Percentiles rank a stretch among this genome's conserved stretches.
These are phyloP conservation scores for Magnusiomyces ingens DNA, from an alignment of 1,139 yeast genomes.

Conservation along the genomic window DNA sequence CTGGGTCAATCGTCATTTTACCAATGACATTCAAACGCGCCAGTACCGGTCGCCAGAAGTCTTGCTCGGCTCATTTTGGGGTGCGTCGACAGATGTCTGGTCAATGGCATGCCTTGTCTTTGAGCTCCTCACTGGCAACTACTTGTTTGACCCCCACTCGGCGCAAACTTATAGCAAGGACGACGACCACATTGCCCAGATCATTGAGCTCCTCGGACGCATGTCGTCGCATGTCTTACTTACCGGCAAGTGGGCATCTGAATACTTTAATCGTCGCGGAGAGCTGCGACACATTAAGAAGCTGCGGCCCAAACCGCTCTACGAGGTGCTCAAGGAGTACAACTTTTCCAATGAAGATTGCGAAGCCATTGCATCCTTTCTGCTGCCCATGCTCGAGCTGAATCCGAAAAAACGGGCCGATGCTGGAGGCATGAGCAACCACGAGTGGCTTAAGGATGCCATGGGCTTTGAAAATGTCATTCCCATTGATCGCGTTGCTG, in stretches of 20 bases:
- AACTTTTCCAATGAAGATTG: constrained; percentile 53
- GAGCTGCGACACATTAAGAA: constrained; percentile 52
- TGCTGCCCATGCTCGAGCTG: constrained; percentile 64
- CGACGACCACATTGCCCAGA: constrained; percentile 84
- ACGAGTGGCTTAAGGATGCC: constrained; percentile 67
- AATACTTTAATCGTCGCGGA: constrained; percentile 50
- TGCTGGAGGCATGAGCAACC: constrained; percentile 75
- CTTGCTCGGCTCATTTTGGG: constrained; percentile 64
- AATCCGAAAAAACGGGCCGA: constrained; percentile 69
- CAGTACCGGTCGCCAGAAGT: constrained; percentile 84
- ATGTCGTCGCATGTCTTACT: constrained; percentile 48
- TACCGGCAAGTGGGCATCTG: constrained; percentile 47
- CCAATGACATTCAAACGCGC: constrained; percentile 79
- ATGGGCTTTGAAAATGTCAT: constrained; percentile 49
- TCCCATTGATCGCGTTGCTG: constrained; percentile 46
- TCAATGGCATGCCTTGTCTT: constrained; percentile 74
- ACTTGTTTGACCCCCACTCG: constrained; percentile 71
- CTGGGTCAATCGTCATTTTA: constrained; percentile 63
- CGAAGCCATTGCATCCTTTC: constrained; percentile 51
- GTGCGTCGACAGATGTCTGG: constrained; percentile 81
- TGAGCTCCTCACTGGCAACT: constrained; percentile 80
- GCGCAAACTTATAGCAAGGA: constrained; percentile 60
- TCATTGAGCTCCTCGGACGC: constrained; percentile 62
- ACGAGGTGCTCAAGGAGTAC: constrained; percentile 62
- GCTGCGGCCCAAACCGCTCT: constrained; percentile 63